These are phyloP conservation scores for Fusarium zealandicum DNA, from an alignment of 2,329 filamentous ascomycete genomes.

Conservation along the genomic window DNA sequence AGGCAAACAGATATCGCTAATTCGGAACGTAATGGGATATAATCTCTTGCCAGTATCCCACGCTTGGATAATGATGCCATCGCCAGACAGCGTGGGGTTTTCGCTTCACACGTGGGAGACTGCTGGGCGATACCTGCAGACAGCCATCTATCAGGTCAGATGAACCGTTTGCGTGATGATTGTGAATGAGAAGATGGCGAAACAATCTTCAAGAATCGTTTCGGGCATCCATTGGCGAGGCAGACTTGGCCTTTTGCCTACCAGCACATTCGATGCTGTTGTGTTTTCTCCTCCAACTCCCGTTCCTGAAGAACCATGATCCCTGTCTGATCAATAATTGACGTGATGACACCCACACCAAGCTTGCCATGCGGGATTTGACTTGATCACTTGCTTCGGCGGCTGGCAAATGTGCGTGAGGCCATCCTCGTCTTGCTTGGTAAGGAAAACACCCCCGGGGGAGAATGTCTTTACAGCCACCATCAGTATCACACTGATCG, in stretches of 20 bases:
- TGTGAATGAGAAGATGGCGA: conserved; percentile 7
- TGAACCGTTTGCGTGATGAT: conserved; percentile 10
- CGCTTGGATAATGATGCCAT: conserved; percentile 24
- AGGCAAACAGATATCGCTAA: conserved; percentile 9
- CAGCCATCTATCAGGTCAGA: conserved; percentile 1
- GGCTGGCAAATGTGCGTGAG: conserved; percentile 10
- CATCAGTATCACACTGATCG: conserved; percentile 14
- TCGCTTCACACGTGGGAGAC: conserved; percentile 21
- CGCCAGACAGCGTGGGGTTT: conserved; percentile 29
- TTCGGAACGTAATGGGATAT: conserved; percentile 26
- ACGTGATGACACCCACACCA: conserved; percentile 28
- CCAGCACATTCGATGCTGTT: neutral
- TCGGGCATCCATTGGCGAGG: neutral
- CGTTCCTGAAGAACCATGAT: conserved; percentile 25
- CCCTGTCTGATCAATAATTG: conserved; percentile 17
- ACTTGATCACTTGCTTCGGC: conserved; percentile 16
- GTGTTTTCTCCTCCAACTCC: conserved; percentile 8
- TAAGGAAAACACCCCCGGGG: neutral
- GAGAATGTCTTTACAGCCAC: neutral
- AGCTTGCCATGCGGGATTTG: conserved; percentile 15
- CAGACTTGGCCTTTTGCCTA: neutral
- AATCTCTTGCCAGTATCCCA: conserved; percentile 28
- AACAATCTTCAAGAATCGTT: neutral
- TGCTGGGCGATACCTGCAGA: conserved; percentile 15
- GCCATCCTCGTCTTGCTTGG: conserved; percentile 3